phyloP scores from a whole-genome alignment of 2,329 filamentous ascomycete species.

The Hypomyces rosellus region DNA sequence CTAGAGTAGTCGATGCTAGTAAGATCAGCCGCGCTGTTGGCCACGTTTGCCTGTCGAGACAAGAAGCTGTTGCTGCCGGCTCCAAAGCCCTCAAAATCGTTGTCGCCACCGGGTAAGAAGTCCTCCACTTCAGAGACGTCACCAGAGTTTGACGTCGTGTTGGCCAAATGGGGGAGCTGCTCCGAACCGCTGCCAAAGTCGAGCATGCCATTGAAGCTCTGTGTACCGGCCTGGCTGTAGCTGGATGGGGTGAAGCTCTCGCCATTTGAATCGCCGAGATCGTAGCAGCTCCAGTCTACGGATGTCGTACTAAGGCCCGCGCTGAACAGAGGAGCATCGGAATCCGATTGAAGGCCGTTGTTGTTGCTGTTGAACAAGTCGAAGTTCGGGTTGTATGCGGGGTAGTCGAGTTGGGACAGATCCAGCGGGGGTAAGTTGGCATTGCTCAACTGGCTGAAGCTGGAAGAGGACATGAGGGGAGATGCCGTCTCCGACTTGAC shows the following conservation, averaged over 20 bases:
- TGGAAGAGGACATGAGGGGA: constrained; percentile 45
- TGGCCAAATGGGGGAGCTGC: constrained; percentile 47
- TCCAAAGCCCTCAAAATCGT: constrained; percentile 43
- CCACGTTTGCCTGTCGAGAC: constrained; percentile 32
- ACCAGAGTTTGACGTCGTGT: constrained; percentile 56
- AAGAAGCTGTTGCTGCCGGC: constrained; percentile 41
- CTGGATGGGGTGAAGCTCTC: constrained; percentile 47
- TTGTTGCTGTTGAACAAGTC: constrained; percentile 40
- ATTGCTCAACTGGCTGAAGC: constrained; percentile 44
- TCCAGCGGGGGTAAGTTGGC: constrained; percentile 51
- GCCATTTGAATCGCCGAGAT: constrained; percentile 38
- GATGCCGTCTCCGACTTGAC: constrained; percentile 58
- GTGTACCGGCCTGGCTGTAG: constrained; percentile 47
- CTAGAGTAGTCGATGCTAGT: constrained; percentile 49
- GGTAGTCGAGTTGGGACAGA: constrained; percentile 48
- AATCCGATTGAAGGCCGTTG: constrained; percentile 39
- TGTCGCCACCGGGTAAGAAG: constrained; percentile 41
- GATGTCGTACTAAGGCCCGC: constrained; percentile 53
- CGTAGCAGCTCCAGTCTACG: constrained; percentile 42
- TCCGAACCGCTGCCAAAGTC: constrained; percentile 49
- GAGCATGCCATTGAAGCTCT: constrained; percentile 45
- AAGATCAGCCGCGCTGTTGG: constrained; percentile 40
- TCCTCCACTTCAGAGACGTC: constrained; percentile 64
- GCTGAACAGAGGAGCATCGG: constrained; percentile 54
- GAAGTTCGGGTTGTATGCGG: constrained; percentile 42